Percentiles rank a stretch among this genome's conserved stretches.
These are phyloP conservation scores for Dendrobium officinale DNA, from an alignment of 106 monocot species.

Conservation along the genomic window DNA sequence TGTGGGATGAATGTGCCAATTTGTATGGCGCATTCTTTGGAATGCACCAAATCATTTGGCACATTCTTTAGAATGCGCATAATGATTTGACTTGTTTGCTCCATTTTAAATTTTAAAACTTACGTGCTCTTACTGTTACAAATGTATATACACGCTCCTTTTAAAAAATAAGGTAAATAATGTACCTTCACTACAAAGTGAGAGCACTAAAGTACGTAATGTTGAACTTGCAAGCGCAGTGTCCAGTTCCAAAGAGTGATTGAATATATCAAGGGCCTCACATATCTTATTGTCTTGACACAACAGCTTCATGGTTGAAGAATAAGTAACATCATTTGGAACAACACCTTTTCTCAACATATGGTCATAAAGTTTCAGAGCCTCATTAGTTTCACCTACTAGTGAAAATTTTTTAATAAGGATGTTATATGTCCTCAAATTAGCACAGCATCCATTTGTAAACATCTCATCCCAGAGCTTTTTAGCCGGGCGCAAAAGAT, in stretches of 20 bases:
- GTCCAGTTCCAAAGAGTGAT: slow-evolving; percentile 47
- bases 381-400: slow-evolving; percentile 45
- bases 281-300: slow-evolving; percentile 43
- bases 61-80: no score
- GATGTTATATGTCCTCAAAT: slow-evolving; percentile 73
- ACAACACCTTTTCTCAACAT: slow-evolving; percentile 51
- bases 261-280: slow-evolving; percentile 36
- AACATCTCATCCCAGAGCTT: slow-evolving; percentile 99
- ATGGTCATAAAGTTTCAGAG: slow-evolving; percentile 40
- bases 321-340: slow-evolving; percentile 44
- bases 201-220: slow-evolving; percentile 33
- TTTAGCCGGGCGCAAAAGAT: slow-evolving; percentile 79
- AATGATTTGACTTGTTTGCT: no score
- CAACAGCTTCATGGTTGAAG: slow-evolving; percentile 38
- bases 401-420: slow-evolving; percentile 70
- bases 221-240: slow-evolving; percentile 32
- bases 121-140: no score
- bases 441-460: slow-evolving; percentile 45
- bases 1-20: no score
- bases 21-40: no score
- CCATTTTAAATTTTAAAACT: no score
- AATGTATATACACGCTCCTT: no score
- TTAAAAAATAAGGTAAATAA: background rate
- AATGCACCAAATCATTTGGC: no score
- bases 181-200: slow-evolving; percentile 63